Evolutionary conservation across 345 rosid genomes (phyloP).

Genomic region (Erodium maritimum): DNA sequence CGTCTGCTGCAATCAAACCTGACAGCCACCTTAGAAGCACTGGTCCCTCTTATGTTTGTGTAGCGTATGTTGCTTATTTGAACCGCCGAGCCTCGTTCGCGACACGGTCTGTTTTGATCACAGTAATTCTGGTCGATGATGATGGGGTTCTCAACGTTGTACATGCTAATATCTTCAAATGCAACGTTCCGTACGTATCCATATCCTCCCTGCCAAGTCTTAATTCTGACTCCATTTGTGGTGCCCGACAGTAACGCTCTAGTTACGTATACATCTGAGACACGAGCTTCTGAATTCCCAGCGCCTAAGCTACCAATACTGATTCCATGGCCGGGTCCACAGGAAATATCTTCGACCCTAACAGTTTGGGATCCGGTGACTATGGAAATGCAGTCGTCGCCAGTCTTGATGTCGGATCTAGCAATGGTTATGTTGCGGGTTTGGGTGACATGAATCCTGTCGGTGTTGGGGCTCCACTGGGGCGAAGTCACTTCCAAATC

Average conservation of each 20-base stretch:
- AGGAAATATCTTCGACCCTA: conserved; percentile 47
- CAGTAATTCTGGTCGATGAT: conserved; percentile 77
- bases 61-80: conserved; percentile 58
- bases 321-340: conserved; percentile 99
- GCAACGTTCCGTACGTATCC: conserved; percentile 58
- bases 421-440: conserved; percentile 49
- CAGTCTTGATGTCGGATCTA: conserved; percentile 34
- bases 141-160: conserved; percentile 67
- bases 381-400: too few species aligned
- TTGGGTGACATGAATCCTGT: too few species aligned
- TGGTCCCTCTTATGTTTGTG: conserved; percentile 63
- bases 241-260: conserved; percentile 60
- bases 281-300: conserved; percentile 38
- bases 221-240: conserved; percentile 70
- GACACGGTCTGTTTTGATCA: conserved; percentile 39
- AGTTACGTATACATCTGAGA: conserved; percentile 60
- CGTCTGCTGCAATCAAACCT: conserved; percentile 50
- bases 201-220: conserved; percentile 96
- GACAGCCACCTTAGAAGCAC: conserved; percentile 51
- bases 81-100: conserved; percentile 64
- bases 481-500: conserved; percentile 53
- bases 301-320: conserved; percentile 92
- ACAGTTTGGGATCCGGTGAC: conserved; percentile 78
- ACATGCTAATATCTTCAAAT: conserved; percentile 50
- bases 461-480: conserved; percentile 74